Evolutionary conservation across 176 grass and related monocot species (phyloP), one percentile per base, ranked within the genome.

Genomic region (Triticum turgidum): DNA sequence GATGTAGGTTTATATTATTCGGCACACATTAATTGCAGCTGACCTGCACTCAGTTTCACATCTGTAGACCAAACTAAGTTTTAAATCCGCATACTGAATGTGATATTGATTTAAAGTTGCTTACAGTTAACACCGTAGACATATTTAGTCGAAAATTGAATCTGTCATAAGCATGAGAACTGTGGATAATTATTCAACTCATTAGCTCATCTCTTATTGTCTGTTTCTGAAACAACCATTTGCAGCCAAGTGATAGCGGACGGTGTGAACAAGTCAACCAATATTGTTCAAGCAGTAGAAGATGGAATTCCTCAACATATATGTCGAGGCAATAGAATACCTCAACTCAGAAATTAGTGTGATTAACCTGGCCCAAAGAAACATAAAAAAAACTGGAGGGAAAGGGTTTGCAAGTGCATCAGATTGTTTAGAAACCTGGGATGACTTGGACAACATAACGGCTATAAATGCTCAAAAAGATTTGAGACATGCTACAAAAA

Each of bases 231-330:
- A 69, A 49, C 49, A 20, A 83, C 24, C 83, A 45, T 87, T 78
- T 92, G 69, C 84, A 97, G 92, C 75, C 90, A 97, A 68, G 92
- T 91, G 59, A 91, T 97, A 83, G 71, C 90, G 27, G 83, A 86
- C 63, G 90, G 86, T 42, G 84, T 97, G 70, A 92, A 80, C 77
- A 97, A 97, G 91, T 97, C 94, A 15, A 77, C 83, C 24, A 89
- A 89, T 78, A 86, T 93, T 78, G 90, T 89, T 64, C 74, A 87
- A 87, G 86, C 92, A 59, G 92, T 93, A 54, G 84, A 90, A 85
- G 84, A 80, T 58, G 88, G 94, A 47, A 89, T 24, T 24, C 24
- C 24, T 24, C 24, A 24, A 24, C 24, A 24, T 24, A 24, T 24
- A 24, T 24, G 24, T 24, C 24, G 24, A 24, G 24, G 24, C 24